Percentiles rank a stretch among this genome's conserved stretches.
These are phyloP conservation scores for Capsella bursapastoris DNA, from an alignment of 345 rosid genomes.

Conservation along the genomic window DNA sequence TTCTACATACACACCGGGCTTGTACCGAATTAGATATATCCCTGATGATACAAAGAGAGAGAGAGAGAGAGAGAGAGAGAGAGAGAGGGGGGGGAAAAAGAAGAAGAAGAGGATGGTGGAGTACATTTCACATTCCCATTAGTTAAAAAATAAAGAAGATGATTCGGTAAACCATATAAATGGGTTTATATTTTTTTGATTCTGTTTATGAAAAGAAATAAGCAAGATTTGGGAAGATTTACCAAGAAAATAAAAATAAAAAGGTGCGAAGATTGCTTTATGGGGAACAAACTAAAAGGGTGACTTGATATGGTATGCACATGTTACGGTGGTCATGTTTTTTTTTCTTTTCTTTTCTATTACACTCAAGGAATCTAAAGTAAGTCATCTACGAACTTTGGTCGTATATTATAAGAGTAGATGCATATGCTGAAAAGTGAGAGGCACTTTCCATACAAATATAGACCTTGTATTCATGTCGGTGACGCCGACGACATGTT, in stretches of 20 bases:
- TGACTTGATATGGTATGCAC: conserved; percentile 43
- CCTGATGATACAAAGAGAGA: background rate
- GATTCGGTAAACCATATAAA: conserved; percentile 37
- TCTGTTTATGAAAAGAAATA: conserved; percentile 46
- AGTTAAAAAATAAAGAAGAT: conserved; percentile 21
- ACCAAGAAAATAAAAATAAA: conserved; percentile 31
- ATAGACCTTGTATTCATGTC: conserved; percentile 30
- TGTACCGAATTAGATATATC: background rate
- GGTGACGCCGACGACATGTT: conserved; percentile 32
- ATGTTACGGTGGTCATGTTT: conserved; percentile 42
- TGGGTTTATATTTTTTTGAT: conserved; percentile 30
- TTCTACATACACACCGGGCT: background rate
- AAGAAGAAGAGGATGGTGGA: conserved; percentile 8
- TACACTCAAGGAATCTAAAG: conserved; percentile 31
- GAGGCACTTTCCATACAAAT: conserved; percentile 18
- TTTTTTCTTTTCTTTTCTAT: background rate
- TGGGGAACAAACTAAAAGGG: conserved; percentile 46
- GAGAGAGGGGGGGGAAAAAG: background rate
- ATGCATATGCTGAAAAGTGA: conserved; percentile 40
- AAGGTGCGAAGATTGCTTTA: conserved; percentile 32
- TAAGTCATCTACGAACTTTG: conserved; percentile 35
- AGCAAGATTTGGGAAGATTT: conserved; percentile 45
- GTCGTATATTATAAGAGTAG: conserved; percentile 37
- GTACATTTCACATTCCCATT: conserved; percentile 40
- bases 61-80: background rate